Percentiles rank a stretch among this genome's conserved stretches.
phyloP scores from a whole-genome alignment of 257 asterid genomes.

The Osmanthus fragrans region DNA sequence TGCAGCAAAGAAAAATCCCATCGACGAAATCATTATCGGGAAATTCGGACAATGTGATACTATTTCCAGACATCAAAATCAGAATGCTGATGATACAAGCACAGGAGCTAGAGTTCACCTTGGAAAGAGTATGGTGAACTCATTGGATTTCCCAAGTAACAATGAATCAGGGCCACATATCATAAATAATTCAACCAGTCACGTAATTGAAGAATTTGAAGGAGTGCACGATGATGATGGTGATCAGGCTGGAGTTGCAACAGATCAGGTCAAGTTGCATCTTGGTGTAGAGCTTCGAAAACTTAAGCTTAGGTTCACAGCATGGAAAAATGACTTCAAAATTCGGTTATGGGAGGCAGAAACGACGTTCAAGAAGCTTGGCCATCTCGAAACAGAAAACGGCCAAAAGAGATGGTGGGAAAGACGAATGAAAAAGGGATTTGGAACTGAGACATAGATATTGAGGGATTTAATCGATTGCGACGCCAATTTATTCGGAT shows the following conservation, averaged over 20 bases:
- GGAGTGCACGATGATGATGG: constrained; percentile 9
- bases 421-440: constrained; percentile 17
- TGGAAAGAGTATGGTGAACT: constrained; percentile 5
- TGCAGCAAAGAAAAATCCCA: constrained; percentile 29
- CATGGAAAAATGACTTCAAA: constrained; percentile 69
- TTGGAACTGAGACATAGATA: neutral
- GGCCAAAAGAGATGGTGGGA: constrained; percentile 61
- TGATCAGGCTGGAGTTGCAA: neutral
- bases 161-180: neutral
- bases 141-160: neutral
- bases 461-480: neutral
- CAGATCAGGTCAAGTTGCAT: constrained; percentile 3
- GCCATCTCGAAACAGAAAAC: constrained; percentile 32
- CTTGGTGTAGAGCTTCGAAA: constrained; percentile 43
- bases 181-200: neutral
- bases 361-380: constrained; percentile 42
- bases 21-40: constrained; percentile 8
- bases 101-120: neutral
- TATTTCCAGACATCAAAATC: constrained; percentile 14
- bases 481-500: neutral
- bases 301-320: constrained; percentile 49
- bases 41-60: constrained; percentile 22
- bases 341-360: constrained; percentile 48
- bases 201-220: constrained; percentile 12
- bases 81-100: neutral